These are phyloP conservation scores for Tetrapisispora arboricola DNA, from an alignment of 805 yeast species.

Conservation along the genomic window DNA sequence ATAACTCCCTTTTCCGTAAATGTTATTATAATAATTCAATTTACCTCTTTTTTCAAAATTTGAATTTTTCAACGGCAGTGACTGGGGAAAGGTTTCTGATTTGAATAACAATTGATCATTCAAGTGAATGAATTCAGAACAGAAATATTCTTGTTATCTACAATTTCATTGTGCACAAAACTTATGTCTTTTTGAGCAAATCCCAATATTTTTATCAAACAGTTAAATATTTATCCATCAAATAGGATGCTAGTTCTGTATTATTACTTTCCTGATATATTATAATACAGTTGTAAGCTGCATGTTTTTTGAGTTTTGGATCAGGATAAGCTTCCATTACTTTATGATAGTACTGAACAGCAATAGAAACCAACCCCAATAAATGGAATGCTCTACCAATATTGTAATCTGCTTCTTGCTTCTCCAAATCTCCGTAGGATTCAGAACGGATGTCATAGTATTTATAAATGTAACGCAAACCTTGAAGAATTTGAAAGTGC, in stretches of 20 bases:
- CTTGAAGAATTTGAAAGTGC: slow-evolving; percentile 81
- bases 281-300: slow-evolving; percentile 75
- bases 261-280: slow-evolving; percentile 75
- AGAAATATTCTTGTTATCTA: too few relatives aligned
- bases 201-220: slow-evolving; percentile 23
- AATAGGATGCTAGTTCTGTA: slow-evolving; percentile 44
- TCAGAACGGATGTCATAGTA: slow-evolving; percentile 47
- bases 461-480: slow-evolving; percentile 65
- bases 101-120: too few relatives aligned
- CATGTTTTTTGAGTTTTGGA: slow-evolving; percentile 58
- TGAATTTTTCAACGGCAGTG: background rate
- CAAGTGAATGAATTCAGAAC: too few relatives aligned
- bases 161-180: too few relatives aligned
- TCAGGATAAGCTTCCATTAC: slow-evolving; percentile 49
- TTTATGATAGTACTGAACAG: slow-evolving; percentile 60
- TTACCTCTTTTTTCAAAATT: background rate
- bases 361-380: slow-evolving; percentile 65
- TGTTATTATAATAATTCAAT: background rate
- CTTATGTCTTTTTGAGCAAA: too few relatives aligned
- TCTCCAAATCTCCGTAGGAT: slow-evolving; percentile 32
- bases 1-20: background rate
- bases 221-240: slow-evolving; percentile 58
- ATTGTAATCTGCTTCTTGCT: slow-evolving; percentile 74
- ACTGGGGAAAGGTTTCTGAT: too few relatives aligned
- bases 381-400: slow-evolving; percentile 78